Evolutionary conservation across 2,329 filamentous ascomycete species (phyloP).

Genomic region (Tolypocladium tundrense): DNA sequence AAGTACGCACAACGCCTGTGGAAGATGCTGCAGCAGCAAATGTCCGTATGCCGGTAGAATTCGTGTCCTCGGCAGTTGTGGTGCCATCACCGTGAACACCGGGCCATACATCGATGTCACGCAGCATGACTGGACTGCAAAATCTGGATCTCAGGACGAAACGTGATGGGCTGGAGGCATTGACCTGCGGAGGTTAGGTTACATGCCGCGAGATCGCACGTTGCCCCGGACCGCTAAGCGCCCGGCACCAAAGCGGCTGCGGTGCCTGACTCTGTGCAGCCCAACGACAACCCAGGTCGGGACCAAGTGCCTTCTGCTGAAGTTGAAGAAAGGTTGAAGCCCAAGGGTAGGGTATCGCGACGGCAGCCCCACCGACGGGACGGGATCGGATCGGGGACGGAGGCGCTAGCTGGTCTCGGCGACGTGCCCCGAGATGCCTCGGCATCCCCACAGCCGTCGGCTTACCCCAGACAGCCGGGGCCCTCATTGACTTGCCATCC

Average conservation of each 20-base stretch:
- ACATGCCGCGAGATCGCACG: too few relatives aligned
- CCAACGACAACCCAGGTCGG: neutral
- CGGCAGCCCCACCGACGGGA: neutral
- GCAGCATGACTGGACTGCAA: too few relatives aligned
- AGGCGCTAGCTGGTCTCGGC: neutral
- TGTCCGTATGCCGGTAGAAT: too few relatives aligned
- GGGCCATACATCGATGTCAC: too few relatives aligned
- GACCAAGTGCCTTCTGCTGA: neutral
- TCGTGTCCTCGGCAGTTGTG: too few relatives aligned
- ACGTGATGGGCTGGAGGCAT: too few relatives aligned
- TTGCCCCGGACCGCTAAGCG: too few relatives aligned
- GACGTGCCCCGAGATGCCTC: neutral
- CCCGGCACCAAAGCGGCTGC: neutral
- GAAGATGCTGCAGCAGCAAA: too few relatives aligned
- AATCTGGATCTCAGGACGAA: too few relatives aligned
- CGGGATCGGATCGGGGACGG: neutral
- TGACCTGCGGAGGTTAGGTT: too few relatives aligned
- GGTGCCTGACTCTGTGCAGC: neutral
- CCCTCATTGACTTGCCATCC: neutral
- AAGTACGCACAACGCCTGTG: too few relatives aligned
- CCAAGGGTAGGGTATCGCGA: neutral
- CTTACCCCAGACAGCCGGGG: neutral
- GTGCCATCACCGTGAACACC: too few relatives aligned
- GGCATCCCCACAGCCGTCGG: neutral
- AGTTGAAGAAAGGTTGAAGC: neutral